Conservation (phyloP, 768 basidiomycete species). For the Boletus sp. region DNA sequence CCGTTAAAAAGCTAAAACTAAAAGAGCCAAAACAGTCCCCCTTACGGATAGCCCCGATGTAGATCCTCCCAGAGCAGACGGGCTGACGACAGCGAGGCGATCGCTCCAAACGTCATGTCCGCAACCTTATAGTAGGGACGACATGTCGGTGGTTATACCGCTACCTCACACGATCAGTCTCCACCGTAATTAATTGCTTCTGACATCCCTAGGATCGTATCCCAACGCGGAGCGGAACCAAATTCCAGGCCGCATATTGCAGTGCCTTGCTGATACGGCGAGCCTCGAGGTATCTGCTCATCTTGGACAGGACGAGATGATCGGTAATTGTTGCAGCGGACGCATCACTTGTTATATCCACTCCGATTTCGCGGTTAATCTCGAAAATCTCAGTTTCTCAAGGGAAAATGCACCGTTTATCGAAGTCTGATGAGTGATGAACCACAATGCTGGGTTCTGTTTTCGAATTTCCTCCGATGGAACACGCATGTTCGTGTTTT, state of each 20-base stretch:
- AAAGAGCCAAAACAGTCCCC: conserved; percentile 35
- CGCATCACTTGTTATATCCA: conserved; percentile 6
- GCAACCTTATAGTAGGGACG: conserved; percentile 23
- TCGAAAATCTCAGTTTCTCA: conserved; percentile 20
- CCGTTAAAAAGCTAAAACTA: conserved; percentile 35
- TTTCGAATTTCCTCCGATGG: conserved; percentile 17
- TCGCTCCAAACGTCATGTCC: conserved; percentile 10
- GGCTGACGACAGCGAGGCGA: conserved; percentile 19
- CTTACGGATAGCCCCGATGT: conserved; percentile 22
- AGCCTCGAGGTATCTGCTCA: conserved; percentile 3
- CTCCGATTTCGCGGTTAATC: conserved; percentile 24
- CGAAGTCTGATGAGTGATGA: conserved; percentile 24
- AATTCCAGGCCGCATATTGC: not conserved
- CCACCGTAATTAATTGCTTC: conserved; percentile 3
- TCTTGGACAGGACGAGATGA: conserved; percentile 1
- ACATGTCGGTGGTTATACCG: conserved; percentile 20
- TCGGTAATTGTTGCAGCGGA: not conserved
- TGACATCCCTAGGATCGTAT: conserved; percentile 1
- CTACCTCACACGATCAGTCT: conserved; percentile 3
- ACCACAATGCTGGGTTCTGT: conserved; percentile 12
- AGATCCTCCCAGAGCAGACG: conserved; percentile 18
- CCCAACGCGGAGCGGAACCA: conserved; percentile 14
- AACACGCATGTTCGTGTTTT: conserved; percentile 19
- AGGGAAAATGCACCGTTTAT: conserved; percentile 18
- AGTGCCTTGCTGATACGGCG: conserved; percentile 2